A percentile compares a stretch with the other conserved stretches of the same genome.
These are phyloP conservation scores for Limtongia smithiae DNA, from an alignment of 805 yeast species.

Conservation along the genomic window DNA sequence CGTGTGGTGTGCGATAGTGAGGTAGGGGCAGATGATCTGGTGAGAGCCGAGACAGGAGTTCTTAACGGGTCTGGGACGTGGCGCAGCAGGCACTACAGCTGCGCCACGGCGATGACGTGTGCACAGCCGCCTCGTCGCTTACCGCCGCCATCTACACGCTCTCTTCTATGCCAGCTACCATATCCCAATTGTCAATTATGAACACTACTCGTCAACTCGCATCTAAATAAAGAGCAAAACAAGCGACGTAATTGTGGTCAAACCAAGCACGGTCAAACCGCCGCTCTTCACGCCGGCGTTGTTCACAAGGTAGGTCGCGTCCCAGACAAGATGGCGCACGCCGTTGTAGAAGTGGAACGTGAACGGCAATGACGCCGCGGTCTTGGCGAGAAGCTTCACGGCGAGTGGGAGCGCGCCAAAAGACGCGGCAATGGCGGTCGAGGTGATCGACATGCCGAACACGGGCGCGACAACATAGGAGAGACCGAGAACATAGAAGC, in stretches of 20 bases:
- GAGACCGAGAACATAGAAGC: slow-evolving; percentile 72
- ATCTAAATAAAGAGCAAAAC: too few relatives aligned
- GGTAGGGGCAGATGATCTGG: too few relatives aligned
- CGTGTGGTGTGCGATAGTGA: too few relatives aligned
- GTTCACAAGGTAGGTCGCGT: slow-evolving; percentile 73
- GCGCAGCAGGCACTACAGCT: too few relatives aligned
- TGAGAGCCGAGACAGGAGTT: too few relatives aligned
- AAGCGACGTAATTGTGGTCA: slow-evolving; percentile 54
- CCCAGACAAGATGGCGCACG: slow-evolving; percentile 92
- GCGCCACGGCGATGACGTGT: too few relatives aligned
- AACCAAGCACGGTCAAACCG: slow-evolving; percentile 78
- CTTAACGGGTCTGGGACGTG: too few relatives aligned
- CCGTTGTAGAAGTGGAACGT: slow-evolving; percentile 85
- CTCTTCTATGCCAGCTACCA: too few relatives aligned
- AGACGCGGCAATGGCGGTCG: slow-evolving; percentile 50
- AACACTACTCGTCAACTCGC: too few relatives aligned
- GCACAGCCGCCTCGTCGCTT: too few relatives aligned
- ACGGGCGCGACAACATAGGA: slow-evolving; percentile 68
- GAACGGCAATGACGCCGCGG: slow-evolving; percentile 73
- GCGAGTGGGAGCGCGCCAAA: slow-evolving; percentile 63
- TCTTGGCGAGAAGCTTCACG: slow-evolving; percentile 62
- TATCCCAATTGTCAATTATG: too few relatives aligned
- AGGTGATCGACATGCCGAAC: slow-evolving; percentile 53
- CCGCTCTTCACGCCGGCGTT: slow-evolving; percentile 88
- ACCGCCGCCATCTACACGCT: too few relatives aligned